Evolutionary conservation across 2,329 filamentous ascomycete genomes (phyloP).

Genomic region (Sporothrix sp.): DNA sequence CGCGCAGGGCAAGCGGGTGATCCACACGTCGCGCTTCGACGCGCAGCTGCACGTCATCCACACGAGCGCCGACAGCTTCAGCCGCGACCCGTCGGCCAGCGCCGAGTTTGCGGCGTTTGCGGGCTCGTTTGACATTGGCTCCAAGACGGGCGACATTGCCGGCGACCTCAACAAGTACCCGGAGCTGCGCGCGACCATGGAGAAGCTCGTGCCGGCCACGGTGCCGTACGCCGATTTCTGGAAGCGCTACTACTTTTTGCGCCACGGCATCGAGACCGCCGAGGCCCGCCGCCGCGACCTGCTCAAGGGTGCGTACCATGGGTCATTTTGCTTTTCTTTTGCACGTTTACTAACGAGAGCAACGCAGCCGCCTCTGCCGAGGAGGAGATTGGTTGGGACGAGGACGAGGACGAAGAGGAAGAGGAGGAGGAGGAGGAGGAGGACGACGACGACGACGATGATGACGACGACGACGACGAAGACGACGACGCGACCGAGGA

Average conservation of each 20-base stretch:
- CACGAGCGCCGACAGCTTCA: constrained; percentile 70
- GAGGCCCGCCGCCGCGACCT: constrained; percentile 82
- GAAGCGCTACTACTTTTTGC: constrained; percentile 89
- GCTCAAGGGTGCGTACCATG: constrained; percentile 61
- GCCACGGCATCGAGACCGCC: constrained; percentile 86
- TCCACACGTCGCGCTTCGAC: constrained; percentile 89
- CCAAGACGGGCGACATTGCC: constrained; percentile 75
- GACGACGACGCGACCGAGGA: constrained; percentile 1
- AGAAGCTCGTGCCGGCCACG: constrained; percentile 84
- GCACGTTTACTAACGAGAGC: constrained; percentile 26
- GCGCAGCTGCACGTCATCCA: constrained; percentile 95
- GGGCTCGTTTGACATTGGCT: constrained; percentile 65
- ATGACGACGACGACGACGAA: constrained; percentile 32
- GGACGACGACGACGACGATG: constrained; percentile 37
- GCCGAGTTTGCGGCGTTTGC: constrained; percentile 67
- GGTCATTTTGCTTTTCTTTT: background rate
- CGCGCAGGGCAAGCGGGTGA: constrained; percentile 78
- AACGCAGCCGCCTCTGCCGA: constrained; percentile 60
- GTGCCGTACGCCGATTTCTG: constrained; percentile 89
- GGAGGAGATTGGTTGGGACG: constrained; percentile 57
- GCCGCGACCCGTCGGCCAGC: constrained; percentile 61
- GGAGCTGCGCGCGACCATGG: constrained; percentile 82
- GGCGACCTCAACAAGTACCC: constrained; percentile 75
- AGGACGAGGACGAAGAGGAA: constrained; percentile 14
- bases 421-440: constrained; percentile 15